Evolutionary conservation across 768 basidiomycete genomes (phyloP), one percentile per base, ranked within the genome.

Genomic region (Russula compacta): DNA sequence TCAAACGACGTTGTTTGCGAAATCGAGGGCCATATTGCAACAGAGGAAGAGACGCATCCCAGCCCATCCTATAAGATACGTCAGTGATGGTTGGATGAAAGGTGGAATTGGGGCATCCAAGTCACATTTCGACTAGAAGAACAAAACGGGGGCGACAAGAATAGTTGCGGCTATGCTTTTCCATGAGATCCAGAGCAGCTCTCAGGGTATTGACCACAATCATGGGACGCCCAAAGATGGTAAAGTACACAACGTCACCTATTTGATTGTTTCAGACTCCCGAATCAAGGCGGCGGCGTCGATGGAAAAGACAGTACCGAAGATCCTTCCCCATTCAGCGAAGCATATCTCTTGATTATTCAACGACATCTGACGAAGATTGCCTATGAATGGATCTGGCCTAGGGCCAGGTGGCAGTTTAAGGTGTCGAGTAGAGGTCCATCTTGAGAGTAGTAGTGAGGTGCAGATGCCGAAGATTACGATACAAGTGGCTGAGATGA

Each of bases 171-270:
- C 71, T 68, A 10, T 70, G 68, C 56, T 71, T 71, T 53, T 74
- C 73, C 56, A 76, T 60, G 17, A 76, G 68, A 42, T 75, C 74
- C 15, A 60, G 64, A 29, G 73, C 73, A n/a, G 68, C 70, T 39
- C 64, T 51, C n/a, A 68, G 46, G 3, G 75, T 71, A 61, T 72
- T 74, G 38, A 76, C 52, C 9, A 76, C 64, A 14, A 75, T 39
- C 43, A 72, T 63, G 5, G 71, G 64, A 21, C 67, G 66, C 15
- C 64, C 61, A 53, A 75, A 69, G 33, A 75, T 46, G 9, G 55
- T 65, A 35, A 70, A 65, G 60, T 69, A 72, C 29, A 74, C 67
- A 32, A 76, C 58, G 24, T 72, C 71, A 40, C 74, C 74, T 75
- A 39, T 32, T 33, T 8, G 19, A 9, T 8, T 11, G 12, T 11